Conservation (phyloP, 768 basidiomycete genomes). For the Boletus rufocinnamomeus region DNA sequence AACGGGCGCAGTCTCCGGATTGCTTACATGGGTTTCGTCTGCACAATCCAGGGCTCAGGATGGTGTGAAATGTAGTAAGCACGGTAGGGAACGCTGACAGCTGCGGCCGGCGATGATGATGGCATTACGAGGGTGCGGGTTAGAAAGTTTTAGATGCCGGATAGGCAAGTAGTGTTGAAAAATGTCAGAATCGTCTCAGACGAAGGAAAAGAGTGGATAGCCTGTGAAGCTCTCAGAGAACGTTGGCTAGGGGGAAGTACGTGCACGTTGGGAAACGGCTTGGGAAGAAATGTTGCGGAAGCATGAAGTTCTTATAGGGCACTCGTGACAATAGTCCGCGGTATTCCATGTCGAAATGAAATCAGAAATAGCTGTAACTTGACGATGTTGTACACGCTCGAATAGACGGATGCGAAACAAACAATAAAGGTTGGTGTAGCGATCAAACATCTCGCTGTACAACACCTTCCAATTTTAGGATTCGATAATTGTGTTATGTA, state of each 20-base stretch:
- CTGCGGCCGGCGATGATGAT: slow-evolving; percentile 6
- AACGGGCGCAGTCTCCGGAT: not conserved
- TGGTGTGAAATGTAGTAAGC: slow-evolving; percentile 15
- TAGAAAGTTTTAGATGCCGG: not conserved
- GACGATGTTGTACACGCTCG: not conserved
- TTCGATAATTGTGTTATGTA: not conserved
- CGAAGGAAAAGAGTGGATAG: slow-evolving; percentile 30
- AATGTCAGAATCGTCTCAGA: slow-evolving; percentile 25
- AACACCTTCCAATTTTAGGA: slow-evolving; percentile 20
- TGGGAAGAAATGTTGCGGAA: not conserved
- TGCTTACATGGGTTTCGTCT: slow-evolving; percentile 29
- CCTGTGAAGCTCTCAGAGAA: slow-evolving; percentile 26
- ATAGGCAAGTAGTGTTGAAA: not conserved
- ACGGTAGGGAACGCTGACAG: slow-evolving; percentile 11
- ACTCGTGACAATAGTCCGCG: slow-evolving; percentile 17
- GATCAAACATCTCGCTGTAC: slow-evolving; percentile 12
- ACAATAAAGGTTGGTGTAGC: slow-evolving; percentile 20
- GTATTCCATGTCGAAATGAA: not conserved
- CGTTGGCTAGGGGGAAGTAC: slow-evolving; percentile 9
- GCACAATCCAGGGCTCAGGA: slow-evolving; percentile 30
- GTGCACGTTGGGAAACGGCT: slow-evolving; percentile 1
- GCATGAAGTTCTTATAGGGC: slow-evolving; percentile 23
- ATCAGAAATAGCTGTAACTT: slow-evolving; percentile 1
- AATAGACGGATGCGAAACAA: not conserved
- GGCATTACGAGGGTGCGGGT: slow-evolving; percentile 6